Percentiles rank a stretch among this genome's conserved stretches.
Evolutionary conservation across 208 protist species (phyloP).

Genomic region (Endotrypanum monterogeii): DNA sequence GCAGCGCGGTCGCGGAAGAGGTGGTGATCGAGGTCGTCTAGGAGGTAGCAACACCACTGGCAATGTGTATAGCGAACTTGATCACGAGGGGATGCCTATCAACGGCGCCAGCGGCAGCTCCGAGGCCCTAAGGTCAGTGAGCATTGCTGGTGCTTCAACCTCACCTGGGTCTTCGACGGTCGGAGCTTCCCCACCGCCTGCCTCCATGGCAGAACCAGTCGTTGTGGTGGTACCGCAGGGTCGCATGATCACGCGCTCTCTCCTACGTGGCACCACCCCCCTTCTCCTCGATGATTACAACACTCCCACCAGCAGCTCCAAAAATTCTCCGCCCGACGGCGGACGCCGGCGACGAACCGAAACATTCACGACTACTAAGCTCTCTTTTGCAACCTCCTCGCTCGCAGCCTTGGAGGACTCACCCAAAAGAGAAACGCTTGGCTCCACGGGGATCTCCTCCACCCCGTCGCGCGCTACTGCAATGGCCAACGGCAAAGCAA

Average conservation of each 20-base stretch:
- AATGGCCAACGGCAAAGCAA: neutral
- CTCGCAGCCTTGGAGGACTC: neutral
- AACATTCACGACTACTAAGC: neutral
- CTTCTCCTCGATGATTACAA: conserved; percentile 5
- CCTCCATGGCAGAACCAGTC: neutral
- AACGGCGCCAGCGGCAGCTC: neutral
- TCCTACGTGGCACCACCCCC: conserved; percentile 47
- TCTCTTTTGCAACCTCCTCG: neutral
- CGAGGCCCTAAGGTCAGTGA: neutral
- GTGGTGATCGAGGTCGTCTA: conserved; percentile 23
- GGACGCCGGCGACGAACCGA: conserved; percentile 6
- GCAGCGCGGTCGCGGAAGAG: neutral
- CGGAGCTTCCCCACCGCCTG: neutral
- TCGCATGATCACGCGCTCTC: conserved; percentile 71
- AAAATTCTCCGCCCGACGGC: neutral
- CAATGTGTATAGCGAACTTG: neutral
- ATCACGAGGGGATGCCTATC: neutral
- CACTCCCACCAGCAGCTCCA: neutral
- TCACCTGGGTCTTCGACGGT: neutral
- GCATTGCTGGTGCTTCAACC: neutral
- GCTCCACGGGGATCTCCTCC: neutral
- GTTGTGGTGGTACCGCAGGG: conserved; percentile 28
- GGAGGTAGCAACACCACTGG: neutral
- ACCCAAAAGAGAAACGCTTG: neutral
- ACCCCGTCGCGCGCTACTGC: neutral